These are phyloP conservation scores for Megacollybia marginata DNA, from an alignment of 768 basidiomycete species.

Conservation along the genomic window DNA sequence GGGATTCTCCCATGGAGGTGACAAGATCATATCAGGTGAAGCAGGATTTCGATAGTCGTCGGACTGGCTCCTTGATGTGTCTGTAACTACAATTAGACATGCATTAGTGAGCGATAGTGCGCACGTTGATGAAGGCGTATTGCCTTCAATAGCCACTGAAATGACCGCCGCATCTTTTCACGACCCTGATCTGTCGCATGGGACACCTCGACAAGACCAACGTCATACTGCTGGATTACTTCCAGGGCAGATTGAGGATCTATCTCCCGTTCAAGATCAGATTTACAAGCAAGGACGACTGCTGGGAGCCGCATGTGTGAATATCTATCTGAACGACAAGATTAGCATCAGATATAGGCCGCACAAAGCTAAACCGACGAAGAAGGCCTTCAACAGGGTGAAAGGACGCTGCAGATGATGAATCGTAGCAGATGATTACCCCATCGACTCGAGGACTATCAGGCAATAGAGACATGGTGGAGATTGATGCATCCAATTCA, in stretches of 20 bases:
- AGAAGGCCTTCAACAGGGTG: constrained; percentile 59
- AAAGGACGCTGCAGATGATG: constrained; percentile 55
- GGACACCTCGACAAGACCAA: constrained; percentile 74
- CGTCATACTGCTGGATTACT: constrained; percentile 54
- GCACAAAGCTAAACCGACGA: constrained; percentile 31
- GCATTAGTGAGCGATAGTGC: constrained; percentile 9
- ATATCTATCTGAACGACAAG: constrained; percentile 43
- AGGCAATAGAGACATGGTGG: constrained; percentile 36
- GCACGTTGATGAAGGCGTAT: constrained; percentile 46
- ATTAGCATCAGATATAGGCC: constrained; percentile 7
- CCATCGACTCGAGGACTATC: constrained; percentile 63
- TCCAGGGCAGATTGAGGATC: constrained; percentile 45
- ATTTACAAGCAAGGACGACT: constrained; percentile 84
- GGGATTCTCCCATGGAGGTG: constrained; percentile 51
- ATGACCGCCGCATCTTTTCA: constrained; percentile 65
- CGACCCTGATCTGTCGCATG: constrained; percentile 48
- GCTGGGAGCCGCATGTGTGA: constrained; percentile 49
- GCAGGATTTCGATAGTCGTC: constrained; percentile 61
- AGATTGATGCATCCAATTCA: constrained; percentile 19
- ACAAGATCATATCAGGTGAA: constrained; percentile 51
- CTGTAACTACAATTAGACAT: constrained; percentile 9
- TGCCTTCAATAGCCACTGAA: constrained; percentile 67
- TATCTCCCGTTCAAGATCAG: constrained; percentile 56
- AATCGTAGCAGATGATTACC: constrained; percentile 82
- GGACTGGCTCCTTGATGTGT: constrained; percentile 19